phyloP scores from a whole-genome alignment of 306 rosid species.

The Psophocarpus tetragonolobus region DNA sequence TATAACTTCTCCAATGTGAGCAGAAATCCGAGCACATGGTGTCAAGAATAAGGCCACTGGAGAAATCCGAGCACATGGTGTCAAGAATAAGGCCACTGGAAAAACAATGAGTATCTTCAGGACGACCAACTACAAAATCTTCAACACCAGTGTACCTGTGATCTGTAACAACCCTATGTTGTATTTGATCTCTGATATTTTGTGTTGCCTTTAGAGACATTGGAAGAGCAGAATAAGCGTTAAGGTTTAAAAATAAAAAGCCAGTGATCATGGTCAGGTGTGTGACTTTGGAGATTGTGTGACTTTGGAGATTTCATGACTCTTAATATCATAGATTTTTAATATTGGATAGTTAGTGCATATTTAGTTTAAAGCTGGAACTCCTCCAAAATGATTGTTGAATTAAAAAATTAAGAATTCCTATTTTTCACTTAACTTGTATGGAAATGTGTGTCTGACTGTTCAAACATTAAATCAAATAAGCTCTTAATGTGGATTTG shows the following conservation, averaged over 20 bases:
- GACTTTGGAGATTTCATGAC: constrained; percentile 22
- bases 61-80: constrained; percentile 71
- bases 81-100: constrained; percentile 49
- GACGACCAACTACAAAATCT: constrained; percentile 12
- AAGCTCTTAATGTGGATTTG: too few relatives aligned
- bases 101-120: constrained; percentile 34
- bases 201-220: background rate
- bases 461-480: too few relatives aligned
- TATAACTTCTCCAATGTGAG: constrained; percentile 1
- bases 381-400: too few relatives aligned
- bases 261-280: background rate
- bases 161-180: background rate
- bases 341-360: background rate
- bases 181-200: constrained; percentile 2
- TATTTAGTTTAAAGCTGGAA: too few relatives aligned
- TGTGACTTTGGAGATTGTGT: background rate
- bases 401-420: too few relatives aligned
- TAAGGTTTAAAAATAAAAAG: background rate
- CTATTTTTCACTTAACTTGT: too few relatives aligned
- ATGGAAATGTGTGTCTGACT: too few relatives aligned
- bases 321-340: background rate
- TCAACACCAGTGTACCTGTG: background rate
- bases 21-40: constrained; percentile 86
- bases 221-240: background rate
- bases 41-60: constrained; percentile 49